phyloP scores from a whole-genome alignment of 345 rosid genomes.

The Syzygium oleosum region DNA sequence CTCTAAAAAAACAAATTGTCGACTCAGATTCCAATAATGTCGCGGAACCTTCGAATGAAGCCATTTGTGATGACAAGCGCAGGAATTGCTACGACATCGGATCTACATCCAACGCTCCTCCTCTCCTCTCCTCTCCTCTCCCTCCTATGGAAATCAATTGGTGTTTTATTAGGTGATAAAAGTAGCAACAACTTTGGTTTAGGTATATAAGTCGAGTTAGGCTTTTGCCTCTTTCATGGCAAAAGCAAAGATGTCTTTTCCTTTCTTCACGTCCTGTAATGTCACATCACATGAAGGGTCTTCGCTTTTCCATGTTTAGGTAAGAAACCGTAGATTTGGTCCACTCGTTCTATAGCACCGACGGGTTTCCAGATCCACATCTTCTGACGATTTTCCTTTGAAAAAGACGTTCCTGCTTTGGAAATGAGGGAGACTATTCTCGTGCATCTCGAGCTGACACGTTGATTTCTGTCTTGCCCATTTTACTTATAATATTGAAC shows the following conservation, averaged over 20 bases:
- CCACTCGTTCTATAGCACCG: too few relatives aligned
- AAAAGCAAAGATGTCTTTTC: not conserved
- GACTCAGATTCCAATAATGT: not conserved
- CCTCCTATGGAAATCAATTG: not conserved
- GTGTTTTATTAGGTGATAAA: not conserved
- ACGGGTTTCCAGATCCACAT: too few relatives aligned
- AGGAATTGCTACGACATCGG: not conserved
- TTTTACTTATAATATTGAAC: too few relatives aligned
- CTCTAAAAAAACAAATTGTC: not conserved
- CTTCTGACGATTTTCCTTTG: too few relatives aligned
- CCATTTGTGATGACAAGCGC: not conserved
- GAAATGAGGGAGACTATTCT: too few relatives aligned
- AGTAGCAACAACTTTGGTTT: not conserved
- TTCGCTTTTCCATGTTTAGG: not conserved
- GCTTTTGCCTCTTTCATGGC: not conserved
- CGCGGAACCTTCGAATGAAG: not conserved
- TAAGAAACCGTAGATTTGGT: too few relatives aligned
- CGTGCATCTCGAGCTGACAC: too few relatives aligned
- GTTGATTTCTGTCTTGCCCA: too few relatives aligned
- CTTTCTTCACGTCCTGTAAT: not conserved
- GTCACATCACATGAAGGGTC: not conserved
- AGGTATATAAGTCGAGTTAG: not conserved
- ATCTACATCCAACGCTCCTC: not conserved
- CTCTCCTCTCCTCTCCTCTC: not conserved
- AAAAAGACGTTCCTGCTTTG: too few relatives aligned